Conservation (phyloP, 208 protist species). For the Sergeia podlipaevii region DNA sequence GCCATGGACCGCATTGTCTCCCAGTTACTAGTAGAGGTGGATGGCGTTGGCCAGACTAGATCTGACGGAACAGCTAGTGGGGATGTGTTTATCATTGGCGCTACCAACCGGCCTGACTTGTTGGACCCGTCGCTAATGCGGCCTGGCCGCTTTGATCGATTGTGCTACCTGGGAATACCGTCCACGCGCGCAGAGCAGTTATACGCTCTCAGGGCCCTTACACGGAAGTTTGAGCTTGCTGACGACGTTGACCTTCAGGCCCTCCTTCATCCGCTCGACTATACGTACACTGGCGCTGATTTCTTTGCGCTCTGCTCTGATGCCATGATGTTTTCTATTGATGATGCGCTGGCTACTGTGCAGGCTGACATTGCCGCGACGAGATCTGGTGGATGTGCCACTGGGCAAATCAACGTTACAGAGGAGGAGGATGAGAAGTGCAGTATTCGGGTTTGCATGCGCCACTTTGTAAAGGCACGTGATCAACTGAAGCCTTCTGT, state of each 20-base stretch:
- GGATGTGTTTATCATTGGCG: slow-evolving; percentile 92
- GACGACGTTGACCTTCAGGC: slow-evolving; percentile 55
- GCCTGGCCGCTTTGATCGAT: slow-evolving; percentile 89
- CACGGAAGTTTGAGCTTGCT: slow-evolving; percentile 77
- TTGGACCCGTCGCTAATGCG: slow-evolving; percentile 90
- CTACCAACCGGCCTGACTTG: slow-evolving; percentile 91
- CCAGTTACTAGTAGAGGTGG: slow-evolving; percentile 92
- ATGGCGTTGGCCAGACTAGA: slow-evolving; percentile 73
- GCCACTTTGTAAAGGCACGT: slow-evolving; percentile 70
- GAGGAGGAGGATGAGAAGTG: slow-evolving; percentile 8
- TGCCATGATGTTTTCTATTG: slow-evolving; percentile 94
- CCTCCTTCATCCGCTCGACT: slow-evolving; percentile 62
- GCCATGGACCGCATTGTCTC: slow-evolving; percentile 94
- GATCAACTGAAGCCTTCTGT: slow-evolving; percentile 84
- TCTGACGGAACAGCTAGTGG: slow-evolving; percentile 61
- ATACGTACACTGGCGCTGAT: slow-evolving; percentile 95
- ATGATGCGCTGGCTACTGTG: slow-evolving; percentile 60
- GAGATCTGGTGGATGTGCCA: neutral
- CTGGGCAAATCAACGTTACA: neutral
- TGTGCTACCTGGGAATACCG: slow-evolving; percentile 87
- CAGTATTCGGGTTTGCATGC: slow-evolving; percentile 56
- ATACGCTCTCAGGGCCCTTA: slow-evolving; percentile 67
- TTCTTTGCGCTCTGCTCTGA: slow-evolving; percentile 94
- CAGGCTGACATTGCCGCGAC: slow-evolving; percentile 3
- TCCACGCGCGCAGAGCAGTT: slow-evolving; percentile 76